Base-by-base conservation (phyloP, 331 rosid genomes). In the Telfairia occidentalis region DNA sequence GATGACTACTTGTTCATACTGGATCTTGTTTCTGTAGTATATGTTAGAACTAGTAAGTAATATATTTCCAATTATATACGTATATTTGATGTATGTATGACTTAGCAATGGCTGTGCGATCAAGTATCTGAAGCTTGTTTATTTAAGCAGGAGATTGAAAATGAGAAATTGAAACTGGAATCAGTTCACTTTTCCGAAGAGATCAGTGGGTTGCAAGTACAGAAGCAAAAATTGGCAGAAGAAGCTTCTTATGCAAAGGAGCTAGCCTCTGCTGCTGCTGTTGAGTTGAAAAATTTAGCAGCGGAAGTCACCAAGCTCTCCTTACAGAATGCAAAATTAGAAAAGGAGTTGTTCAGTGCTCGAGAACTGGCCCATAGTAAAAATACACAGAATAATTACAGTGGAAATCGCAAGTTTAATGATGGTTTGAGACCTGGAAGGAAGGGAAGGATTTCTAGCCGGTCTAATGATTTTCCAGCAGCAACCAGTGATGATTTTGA, bases 231-330 rank as follows among this genome's bases (percentile, higher is more conserved):
- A 83, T 85, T 96, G 73, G 89, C 97, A 4, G 99, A 96, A 84
- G 99, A 96, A 87, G 97, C 99, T 79, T 90, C 92, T 55, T 96
- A 96, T 81, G 99, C 99, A 48, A 96, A 92, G 78, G 99, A 96
- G 77, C 82, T 96, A 74, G 99, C 99, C 59, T 90, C 99, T 71
- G 99, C 99, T 78, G 99, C 99, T 77, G 99, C 99, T 50, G 92
- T 96, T 59, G 99, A 96, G 77, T 81, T 96, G 81, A 96, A 96
- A 85, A 96, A 92, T 89, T 86, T 96, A 88, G 97, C 97, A 58
- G 89, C 93, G 83, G 97, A 96, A 86, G 97, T 96, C 82, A 96
- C 99, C 15, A 96, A 89, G 84, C 88, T 92, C 67, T 96, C 99
- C 61, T 78, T 92, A 74, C 97, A 90, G 73, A 92, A 81, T 83